Evolutionary conservation across 768 basidiomycete genomes (phyloP).

Genomic region (Termitomyces sp.): DNA sequence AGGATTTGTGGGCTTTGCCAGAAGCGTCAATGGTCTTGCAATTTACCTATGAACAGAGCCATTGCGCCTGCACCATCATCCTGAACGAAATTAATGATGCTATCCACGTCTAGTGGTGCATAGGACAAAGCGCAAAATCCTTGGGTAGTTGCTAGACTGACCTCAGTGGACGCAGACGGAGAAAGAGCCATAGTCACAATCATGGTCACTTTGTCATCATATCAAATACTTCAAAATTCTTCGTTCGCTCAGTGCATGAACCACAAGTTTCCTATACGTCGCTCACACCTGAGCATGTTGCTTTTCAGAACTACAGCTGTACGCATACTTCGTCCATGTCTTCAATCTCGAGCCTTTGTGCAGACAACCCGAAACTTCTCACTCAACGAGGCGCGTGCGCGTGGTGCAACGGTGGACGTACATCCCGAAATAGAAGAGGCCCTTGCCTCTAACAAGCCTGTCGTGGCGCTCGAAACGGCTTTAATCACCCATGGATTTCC

Average conservation of each 20-base stretch:
- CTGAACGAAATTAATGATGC: conserved; percentile 56
- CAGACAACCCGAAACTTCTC: neutral
- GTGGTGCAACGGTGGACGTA: conserved; percentile 49
- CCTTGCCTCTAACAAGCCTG: conserved; percentile 51
- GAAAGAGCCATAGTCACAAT: conserved; percentile 6
- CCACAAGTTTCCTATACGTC: neutral
- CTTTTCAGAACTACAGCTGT: neutral
- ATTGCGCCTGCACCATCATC: conserved; percentile 66
- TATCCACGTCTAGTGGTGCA: conserved; percentile 45
- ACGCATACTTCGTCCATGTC: neutral
- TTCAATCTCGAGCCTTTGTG: neutral
- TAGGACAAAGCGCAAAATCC: conserved; percentile 59
- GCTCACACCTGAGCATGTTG: neutral
- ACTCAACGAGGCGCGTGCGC: conserved; percentile 6
- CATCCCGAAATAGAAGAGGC: conserved; percentile 85
- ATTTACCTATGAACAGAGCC: conserved; percentile 65
- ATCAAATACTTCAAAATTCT: neutral
- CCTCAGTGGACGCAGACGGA: conserved; percentile 36
- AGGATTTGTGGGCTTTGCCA: neutral
- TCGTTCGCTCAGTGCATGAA: too few relatives aligned
- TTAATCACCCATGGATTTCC: conserved; percentile 93
- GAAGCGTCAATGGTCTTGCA: neutral
- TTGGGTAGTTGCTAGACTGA: conserved; percentile 32
- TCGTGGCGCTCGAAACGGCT: conserved; percentile 91
- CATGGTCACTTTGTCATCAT: neutral